Evolutionary conservation across 1,139 yeast genomes (phyloP).

Genomic region (Saccharomyces pastorianus): DNA sequence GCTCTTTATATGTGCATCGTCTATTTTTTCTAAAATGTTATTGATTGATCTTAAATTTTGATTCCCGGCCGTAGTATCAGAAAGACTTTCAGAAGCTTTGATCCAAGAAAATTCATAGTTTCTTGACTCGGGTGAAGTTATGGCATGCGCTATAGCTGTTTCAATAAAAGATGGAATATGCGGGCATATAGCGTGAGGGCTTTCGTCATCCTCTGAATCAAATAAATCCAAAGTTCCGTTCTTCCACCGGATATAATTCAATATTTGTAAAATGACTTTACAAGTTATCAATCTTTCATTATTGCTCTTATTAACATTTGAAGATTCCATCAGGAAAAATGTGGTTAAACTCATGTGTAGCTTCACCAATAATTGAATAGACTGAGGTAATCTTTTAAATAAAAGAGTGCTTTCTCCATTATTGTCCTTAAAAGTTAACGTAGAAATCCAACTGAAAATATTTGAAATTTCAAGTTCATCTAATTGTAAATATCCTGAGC

Average conservation of each 20-base stretch:
- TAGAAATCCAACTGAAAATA: conserved; percentile 60
- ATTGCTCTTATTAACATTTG: conserved; percentile 47
- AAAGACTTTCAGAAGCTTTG: conserved; percentile 16
- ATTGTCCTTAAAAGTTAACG: conserved; percentile 33
- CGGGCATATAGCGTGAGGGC: conserved; percentile 35
- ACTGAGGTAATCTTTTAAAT: conserved; percentile 55
- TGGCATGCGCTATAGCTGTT: conserved; percentile 66
- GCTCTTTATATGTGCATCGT: conserved; percentile 17
- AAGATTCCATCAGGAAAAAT: conserved; percentile 57
- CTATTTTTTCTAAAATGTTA: conserved; percentile 17
- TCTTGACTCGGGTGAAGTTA: conserved; percentile 76
- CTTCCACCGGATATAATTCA: conserved; percentile 59
- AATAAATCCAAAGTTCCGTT: conserved; percentile 60
- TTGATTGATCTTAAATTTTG: conserved; percentile 12
- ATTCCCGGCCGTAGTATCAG: neutral
- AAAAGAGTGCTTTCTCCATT: conserved; percentile 34
- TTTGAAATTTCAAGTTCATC: conserved; percentile 60
- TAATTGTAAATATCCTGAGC: conserved; percentile 19
- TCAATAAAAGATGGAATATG: conserved; percentile 82
- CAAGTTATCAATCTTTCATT: conserved; percentile 67
- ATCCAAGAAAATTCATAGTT: conserved; percentile 37
- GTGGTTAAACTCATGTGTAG: conserved; percentile 61
- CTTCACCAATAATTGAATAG: conserved; percentile 58
- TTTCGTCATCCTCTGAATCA: conserved; percentile 26
- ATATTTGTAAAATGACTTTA: conserved; percentile 57